phyloP scores from a whole-genome alignment of 495 filamentous ascomycete genomes.

The Penicillium dipodomyicola region DNA sequence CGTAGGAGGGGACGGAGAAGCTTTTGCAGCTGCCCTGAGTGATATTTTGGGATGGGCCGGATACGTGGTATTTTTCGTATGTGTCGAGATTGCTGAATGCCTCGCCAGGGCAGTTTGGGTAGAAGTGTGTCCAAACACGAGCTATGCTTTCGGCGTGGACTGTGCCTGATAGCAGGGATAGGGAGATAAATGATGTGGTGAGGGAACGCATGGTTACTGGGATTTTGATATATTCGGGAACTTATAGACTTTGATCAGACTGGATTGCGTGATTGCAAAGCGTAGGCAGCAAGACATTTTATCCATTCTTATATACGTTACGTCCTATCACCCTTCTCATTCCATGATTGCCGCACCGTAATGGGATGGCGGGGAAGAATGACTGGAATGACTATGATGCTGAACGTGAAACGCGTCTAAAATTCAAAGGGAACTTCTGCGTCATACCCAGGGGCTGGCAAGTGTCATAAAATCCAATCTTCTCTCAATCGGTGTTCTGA shows the following conservation, averaged over 20 bases:
- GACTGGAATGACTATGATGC: conserved; percentile 18
- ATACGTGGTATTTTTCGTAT: conserved; percentile 32
- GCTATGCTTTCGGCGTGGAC: conserved; percentile 28
- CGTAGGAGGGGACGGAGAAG: conserved; percentile 32
- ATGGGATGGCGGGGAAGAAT: conserved; percentile 29
- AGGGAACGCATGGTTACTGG: conserved; percentile 23
- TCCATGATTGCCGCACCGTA: conserved; percentile 12
- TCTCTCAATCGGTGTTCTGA: conserved; percentile 6
- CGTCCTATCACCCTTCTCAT: conserved; percentile 2
- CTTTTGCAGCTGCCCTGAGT: conserved; percentile 28
- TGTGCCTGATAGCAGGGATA: conserved; percentile 29
- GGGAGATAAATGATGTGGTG: conserved; percentile 12
- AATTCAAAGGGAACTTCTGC: conserved; percentile 10
- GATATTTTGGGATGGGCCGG: conserved; percentile 27
- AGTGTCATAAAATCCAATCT: conserved; percentile 7
- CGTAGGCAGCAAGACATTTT: background rate
- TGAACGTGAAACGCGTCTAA: conserved; percentile 17
- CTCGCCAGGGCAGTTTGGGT: conserved; percentile 34
- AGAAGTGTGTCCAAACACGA: conserved; percentile 40
- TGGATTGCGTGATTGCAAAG: background rate
- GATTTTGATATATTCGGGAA: background rate
- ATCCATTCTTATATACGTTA: conserved; percentile 19
- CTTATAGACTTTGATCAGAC: background rate
- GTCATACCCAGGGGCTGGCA: conserved; percentile 28
- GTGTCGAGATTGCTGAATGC: conserved; percentile 24